Percentiles rank a stretch among this genome's conserved stretches.
These are phyloP conservation scores for Melaleuca alternifolia DNA, from an alignment of 345 rosid genomes.

Conservation along the genomic window DNA sequence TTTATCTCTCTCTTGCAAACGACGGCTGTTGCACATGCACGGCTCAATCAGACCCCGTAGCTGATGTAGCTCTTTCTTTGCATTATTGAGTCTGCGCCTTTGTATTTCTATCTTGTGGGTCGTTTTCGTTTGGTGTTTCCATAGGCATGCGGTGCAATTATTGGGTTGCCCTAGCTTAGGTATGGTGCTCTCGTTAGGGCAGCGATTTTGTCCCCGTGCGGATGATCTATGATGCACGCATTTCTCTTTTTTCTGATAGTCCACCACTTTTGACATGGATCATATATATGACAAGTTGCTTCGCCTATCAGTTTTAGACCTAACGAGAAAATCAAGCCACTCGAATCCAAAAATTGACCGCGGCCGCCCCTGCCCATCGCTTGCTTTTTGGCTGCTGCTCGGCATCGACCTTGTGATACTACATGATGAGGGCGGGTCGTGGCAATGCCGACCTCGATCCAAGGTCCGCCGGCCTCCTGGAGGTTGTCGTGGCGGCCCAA, in stretches of 20 bases:
- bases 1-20: not conserved
- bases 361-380: not conserved
- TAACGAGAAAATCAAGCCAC: not conserved
- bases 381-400: not conserved
- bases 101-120: not conserved
- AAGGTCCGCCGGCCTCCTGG: not conserved
- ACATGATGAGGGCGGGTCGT: not conserved
- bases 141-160: not conserved
- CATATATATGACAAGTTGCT: not conserved
- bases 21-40: conserved; percentile 1
- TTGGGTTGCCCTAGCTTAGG: not conserved
- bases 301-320: not conserved
- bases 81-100: not conserved
- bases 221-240: not conserved
- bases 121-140: not conserved
- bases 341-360: not conserved
- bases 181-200: not conserved
- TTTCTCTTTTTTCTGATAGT: not conserved
- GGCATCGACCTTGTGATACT: not conserved
- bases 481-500: not conserved
- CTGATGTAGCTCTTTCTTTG: not conserved
- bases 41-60: not conserved
- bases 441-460: not conserved
- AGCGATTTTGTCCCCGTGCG: not conserved
- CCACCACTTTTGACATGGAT: not conserved